Evolutionary conservation across 352 stramenopile species (phyloP), one percentile per base, ranked within the genome.

Genomic region (Pythium vanterpoolii): DNA sequence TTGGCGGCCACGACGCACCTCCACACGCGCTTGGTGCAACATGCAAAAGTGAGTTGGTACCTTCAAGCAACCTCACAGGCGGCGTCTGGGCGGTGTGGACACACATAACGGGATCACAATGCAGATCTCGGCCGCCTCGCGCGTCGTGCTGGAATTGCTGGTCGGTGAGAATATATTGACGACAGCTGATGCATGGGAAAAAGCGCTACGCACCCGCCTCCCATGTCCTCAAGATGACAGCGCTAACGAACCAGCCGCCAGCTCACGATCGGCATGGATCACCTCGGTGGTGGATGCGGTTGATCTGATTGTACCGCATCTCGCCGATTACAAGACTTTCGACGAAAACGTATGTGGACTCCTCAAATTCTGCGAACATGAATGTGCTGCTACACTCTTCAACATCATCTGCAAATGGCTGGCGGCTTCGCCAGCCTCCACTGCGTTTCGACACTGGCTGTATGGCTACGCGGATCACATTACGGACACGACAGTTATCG

Each of bases 241-340:
- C 49, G 34, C 9, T 26, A 23, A 19, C 19, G 47, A 53, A n/a
- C 30, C 5, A 43, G 48, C 18, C 4, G 19, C 9, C n/a, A n/a
- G 10, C 48, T 14, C 49, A 36, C 11, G 0, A 56, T 4, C 23
- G 1, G 13, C 49, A 21, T 33, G n/a, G 13, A 4, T 16, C n/a
- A 4, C 13, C 14, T 5, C 31, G 42, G 9, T 27, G 0, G 33
- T 62, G 4, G 27, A 40, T 2, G 64, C 60, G 1, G 53, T 87
- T 11, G 64, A 71, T 9, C 51, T 36, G 0, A 55, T 85, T 0
- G 68, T 87, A 71, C 74, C 77, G 52, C 49, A 75, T 43, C 51
- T 87, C 23, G 63, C 68, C 27, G 73, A 82, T 63, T 85, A 83
- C 63, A 81, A 67, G 61, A 51, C 57, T 0, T 38, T 79, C 3